These are phyloP conservation scores for Wickerhamomyces silvicola DNA, from an alignment of 805 yeast genomes.

Conservation along the genomic window DNA sequence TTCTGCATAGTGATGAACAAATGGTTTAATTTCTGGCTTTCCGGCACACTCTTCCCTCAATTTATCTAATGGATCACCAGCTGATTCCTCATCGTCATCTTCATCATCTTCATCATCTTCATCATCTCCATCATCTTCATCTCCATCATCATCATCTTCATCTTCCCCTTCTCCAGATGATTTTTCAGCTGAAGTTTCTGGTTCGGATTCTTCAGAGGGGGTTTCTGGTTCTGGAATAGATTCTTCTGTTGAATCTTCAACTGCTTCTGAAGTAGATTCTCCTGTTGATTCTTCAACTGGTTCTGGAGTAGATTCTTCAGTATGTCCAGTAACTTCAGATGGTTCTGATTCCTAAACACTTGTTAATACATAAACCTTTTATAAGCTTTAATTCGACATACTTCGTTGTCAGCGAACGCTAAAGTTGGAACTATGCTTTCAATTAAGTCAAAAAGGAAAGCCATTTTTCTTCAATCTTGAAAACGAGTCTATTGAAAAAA, in stretches of 20 bases:
- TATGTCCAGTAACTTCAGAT: conserved; percentile 5
- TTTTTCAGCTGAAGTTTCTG: conserved; percentile 1
- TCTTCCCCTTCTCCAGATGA: conserved; percentile 1
- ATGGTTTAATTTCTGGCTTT: conserved; percentile 60
- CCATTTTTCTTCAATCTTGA: no score
- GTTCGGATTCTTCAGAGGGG: no score
- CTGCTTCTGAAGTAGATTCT: conserved; percentile 4
- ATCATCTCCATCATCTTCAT: conserved; percentile 27
- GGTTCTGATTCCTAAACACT: conserved; percentile 1
- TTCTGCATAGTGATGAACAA: conserved; percentile 85
- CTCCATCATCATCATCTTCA: conserved; percentile 2
- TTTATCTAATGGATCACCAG: conserved; percentile 57
- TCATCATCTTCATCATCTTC: conserved; percentile 59
- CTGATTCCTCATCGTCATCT: conserved; percentile 66
- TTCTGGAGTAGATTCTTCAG: conserved; percentile 5
- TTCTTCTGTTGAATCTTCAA: conserved; percentile 18
- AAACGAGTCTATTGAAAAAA: no score
- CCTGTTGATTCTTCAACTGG: conserved; percentile 9
- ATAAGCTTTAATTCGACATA: conserved; percentile 1
- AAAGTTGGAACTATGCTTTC: conserved; percentile 71
- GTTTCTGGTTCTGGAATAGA: conserved; percentile 11
- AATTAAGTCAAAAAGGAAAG: conserved; percentile 47
- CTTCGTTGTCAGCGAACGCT: conserved; percentile 65
- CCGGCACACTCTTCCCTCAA: conserved; percentile 65
- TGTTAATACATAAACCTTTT: neutral